Percentiles rank a stretch among this genome's conserved stretches.
Evolutionary conservation across 2,329 filamentous ascomycete genomes (phyloP).

Genomic region (Hirsutella minnesotensis): DNA sequence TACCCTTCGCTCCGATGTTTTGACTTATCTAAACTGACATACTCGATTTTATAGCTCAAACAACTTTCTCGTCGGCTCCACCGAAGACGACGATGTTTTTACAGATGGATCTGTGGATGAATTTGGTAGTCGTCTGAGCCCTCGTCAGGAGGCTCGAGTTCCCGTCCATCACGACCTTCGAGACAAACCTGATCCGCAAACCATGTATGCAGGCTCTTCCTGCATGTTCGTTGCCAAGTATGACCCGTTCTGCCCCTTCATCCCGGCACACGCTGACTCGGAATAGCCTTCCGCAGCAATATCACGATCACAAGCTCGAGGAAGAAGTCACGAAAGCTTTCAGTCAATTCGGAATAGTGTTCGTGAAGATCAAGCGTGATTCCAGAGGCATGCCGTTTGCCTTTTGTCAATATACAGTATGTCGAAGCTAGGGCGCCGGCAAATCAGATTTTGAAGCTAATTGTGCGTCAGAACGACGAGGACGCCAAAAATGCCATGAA

Average conservation of each 20-base stretch:
- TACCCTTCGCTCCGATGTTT: too few relatives aligned
- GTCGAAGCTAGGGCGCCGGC: too few relatives aligned
- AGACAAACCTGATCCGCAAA: slow-evolving; percentile 33
- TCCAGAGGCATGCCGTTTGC: slow-evolving; percentile 47
- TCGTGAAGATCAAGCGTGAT: slow-evolving; percentile 53
- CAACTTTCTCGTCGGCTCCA: slow-evolving; percentile 8
- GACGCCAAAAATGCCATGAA: slow-evolving; percentile 37
- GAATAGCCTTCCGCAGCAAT: slow-evolving; percentile 36
- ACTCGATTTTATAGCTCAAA: too few relatives aligned
- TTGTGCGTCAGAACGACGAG: slow-evolving; percentile 32
- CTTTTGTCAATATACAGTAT: slow-evolving; percentile 51
- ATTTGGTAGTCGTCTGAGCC: neutral
- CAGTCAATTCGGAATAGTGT: slow-evolving; percentile 41
- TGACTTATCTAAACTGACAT: too few relatives aligned
- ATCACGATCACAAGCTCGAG: slow-evolving; percentile 38
- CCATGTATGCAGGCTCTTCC: slow-evolving; percentile 38
- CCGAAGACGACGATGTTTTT: slow-evolving; percentile 10
- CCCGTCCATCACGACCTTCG: slow-evolving; percentile 2
- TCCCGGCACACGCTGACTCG: slow-evolving; percentile 5
- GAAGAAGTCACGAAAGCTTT: slow-evolving; percentile 41
- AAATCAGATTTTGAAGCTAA: too few relatives aligned
- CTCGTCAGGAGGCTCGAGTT: neutral
- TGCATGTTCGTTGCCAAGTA: slow-evolving; percentile 59
- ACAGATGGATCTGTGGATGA: slow-evolving; percentile 2
- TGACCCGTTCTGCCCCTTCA: slow-evolving; percentile 18